Evolutionary conservation across 2,329 filamentous ascomycete genomes (phyloP), one percentile per base, ranked within the genome.

Genomic region (Fusarium proliferatum): DNA sequence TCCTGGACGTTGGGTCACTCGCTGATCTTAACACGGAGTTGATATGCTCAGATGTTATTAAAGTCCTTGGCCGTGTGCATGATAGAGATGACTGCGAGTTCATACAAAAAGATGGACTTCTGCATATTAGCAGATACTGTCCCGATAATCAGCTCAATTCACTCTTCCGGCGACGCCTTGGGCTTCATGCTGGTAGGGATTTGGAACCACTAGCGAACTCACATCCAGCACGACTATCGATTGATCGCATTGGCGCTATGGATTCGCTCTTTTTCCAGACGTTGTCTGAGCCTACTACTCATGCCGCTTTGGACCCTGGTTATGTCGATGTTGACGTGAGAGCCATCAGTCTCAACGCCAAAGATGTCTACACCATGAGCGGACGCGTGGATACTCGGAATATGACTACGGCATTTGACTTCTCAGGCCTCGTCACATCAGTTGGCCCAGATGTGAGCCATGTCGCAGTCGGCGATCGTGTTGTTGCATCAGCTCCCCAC

Each of bases 281-380:
- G 2, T 4, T 34, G 2, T 52, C n/a, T 4, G 30, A 36, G 12
- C n/a, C 30, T 26, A 19, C 30, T 3, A 0, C 11, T 10, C 11
- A 19, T 0, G 8, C 8, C 3, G 30, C 5, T 8, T 2, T 52
- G 3, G n/a, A 0, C 2, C 13, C 30, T 1, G 30, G 48, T 2
- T 36, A 7, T 52, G 48, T 52, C 3, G 30, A 52, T 36, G 30
- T 52, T 6, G 11, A 36, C 3, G 48, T 52, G 5, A 52, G 30
- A 15, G 48, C 48, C 2, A n/a, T 52, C 5, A 52, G 48, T 23
- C 30, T 52, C 0, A 52, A 52, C 16, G 48, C 48, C 1, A 52
- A 52, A 19, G 48, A 52, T 12, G 30, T 52, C 0, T 52, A 52
- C 7, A 36, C 48, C 12, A 52, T 52, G 48, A 52, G 48, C 16